A percentile compares a stretch with the other conserved stretches of the same genome.
These are phyloP conservation scores for Ogataea hybrid DNA, from an alignment of 1,139 yeast species.

Conservation along the genomic window DNA sequence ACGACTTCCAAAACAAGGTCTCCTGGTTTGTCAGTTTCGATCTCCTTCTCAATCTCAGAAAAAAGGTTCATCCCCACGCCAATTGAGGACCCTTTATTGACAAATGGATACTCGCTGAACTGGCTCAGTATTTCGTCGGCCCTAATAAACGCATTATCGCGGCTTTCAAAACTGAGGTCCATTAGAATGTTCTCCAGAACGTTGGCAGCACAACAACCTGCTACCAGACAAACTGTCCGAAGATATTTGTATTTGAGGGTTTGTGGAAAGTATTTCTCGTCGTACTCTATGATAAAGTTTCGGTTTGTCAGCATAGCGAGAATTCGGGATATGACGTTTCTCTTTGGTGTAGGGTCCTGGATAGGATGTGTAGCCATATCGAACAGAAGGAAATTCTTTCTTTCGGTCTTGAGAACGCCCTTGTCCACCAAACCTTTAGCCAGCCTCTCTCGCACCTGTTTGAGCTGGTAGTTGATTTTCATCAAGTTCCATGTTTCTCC, in stretches of 20 bases:
- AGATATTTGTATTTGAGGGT: slow-evolving; percentile 67
- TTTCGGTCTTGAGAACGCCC: slow-evolving; percentile 94
- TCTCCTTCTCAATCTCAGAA: slow-evolving; percentile 64
- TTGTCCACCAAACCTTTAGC: slow-evolving; percentile 97
- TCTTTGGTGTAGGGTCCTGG: slow-evolving; percentile 77
- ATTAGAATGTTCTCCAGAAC: slow-evolving; percentile 89
- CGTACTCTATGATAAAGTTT: slow-evolving; percentile 52
- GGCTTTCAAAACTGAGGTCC: slow-evolving; percentile 76
- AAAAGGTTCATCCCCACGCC: slow-evolving; percentile 79
- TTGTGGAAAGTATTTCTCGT: slow-evolving; percentile 58
- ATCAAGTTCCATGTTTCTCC: slow-evolving; percentile 98
- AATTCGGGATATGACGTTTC: slow-evolving; percentile 73
- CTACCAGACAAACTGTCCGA: slow-evolving; percentile 78
- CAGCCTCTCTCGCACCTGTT: slow-evolving; percentile 94
- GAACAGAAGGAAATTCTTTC: slow-evolving; percentile 88
- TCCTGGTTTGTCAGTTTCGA: slow-evolving; percentile 51
- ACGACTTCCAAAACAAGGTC: slow-evolving; percentile 82
- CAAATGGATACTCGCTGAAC: slow-evolving; percentile 86
- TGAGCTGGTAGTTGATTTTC: slow-evolving; percentile 91
- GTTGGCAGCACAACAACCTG: slow-evolving; percentile 93
- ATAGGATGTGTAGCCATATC: slow-evolving; percentile 99
- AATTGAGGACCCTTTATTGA: slow-evolving; percentile 50
- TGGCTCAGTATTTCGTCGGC: slow-evolving; percentile 87
- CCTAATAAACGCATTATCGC: slow-evolving; percentile 90
- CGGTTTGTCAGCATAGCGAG: slow-evolving; percentile 68